A percentile compares a stretch with the other conserved stretches of the same genome.
phyloP scores from a whole-genome alignment of 768 basidiomycete genomes.

The Asterophora lycoperdoides region DNA sequence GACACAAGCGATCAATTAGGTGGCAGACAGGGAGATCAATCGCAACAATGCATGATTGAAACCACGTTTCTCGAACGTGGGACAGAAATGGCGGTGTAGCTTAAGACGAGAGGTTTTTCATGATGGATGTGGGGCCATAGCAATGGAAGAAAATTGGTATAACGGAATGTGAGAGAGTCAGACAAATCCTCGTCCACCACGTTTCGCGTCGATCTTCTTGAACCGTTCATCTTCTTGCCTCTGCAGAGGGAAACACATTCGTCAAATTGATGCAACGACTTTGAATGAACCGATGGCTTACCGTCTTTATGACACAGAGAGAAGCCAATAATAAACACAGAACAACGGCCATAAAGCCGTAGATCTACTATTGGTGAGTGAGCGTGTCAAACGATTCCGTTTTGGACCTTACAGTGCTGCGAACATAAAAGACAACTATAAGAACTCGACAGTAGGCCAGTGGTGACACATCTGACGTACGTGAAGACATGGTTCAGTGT shows the following conservation, averaged over 20 bases:
- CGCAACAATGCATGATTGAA: no score
- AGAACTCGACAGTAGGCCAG: not conserved
- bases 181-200: slow-evolving; percentile 83
- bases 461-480: slow-evolving; percentile 38
- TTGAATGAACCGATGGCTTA: slow-evolving; percentile 18
- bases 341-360: slow-evolving; percentile 82
- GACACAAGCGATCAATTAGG: no score
- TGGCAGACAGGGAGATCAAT: not conserved
- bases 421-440: slow-evolving; percentile 9
- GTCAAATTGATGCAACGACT: not conserved
- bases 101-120: no score
- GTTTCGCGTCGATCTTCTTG: slow-evolving; percentile 85
- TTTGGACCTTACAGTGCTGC: slow-evolving; percentile 39
- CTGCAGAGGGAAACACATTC: slow-evolving; percentile 32
- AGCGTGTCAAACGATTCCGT: not conserved
- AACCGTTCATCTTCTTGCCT: slow-evolving; percentile 80
- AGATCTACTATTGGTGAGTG: slow-evolving; percentile 40
- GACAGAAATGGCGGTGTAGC: not conserved
- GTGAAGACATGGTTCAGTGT: slow-evolving; percentile 83
- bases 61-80: no score
- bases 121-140: no score
- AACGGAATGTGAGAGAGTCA: slow-evolving; percentile 29
- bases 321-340: slow-evolving; percentile 73
- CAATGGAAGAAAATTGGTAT: not conserved
- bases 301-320: slow-evolving; percentile 83